Evolutionary conservation across 1,139 yeast species (phyloP), one percentile per base, ranked within the genome.

Genomic region (Taphrina pruni): DNA sequence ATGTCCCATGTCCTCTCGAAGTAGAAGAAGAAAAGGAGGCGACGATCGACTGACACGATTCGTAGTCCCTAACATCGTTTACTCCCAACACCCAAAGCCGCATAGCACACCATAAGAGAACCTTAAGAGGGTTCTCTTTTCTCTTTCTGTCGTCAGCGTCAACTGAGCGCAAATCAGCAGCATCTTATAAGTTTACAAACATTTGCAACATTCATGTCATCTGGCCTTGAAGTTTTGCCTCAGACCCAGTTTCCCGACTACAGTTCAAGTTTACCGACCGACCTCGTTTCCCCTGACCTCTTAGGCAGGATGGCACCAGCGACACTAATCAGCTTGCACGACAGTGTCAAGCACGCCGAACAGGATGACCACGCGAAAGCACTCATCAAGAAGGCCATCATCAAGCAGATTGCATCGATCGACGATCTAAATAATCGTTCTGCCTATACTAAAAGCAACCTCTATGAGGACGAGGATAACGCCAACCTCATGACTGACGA

Each of bases 51-150:
- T 56, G 36, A 56, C 60, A 14, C n/a, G 20, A 12, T 35, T 35
- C 17, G 14, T 41, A 56, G 52, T 58, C 62, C 62, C 62, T 58
- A 58, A 58, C 62, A 45, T 58, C 54, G 62, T 14, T 46, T 58
- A 58, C 62, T 21, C 62, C 41, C 41, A 39, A 58, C 17, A 8
- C 45, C 62, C 21, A 58, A 58, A 58, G 62, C 62, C 62, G 62
- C 62, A 58, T 58, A 58, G 62, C 62, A 58, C 62, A 58, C 62
- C 62, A 58, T 58, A 58, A 58, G 62, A 58, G 62, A 58, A 58
- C 62, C 62, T 58, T 58, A 12, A 43, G 54, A 58, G 52, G 62
- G 62, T 58, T 58, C 62, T 58, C 62, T 58, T 58, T 46, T 45
- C 54, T 12, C 21, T 48, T n/a, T 26, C 32, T 26, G 32, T 26